phyloP scores from a whole-genome alignment of 495 filamentous ascomycete genomes.

The Xylaria castorea region DNA sequence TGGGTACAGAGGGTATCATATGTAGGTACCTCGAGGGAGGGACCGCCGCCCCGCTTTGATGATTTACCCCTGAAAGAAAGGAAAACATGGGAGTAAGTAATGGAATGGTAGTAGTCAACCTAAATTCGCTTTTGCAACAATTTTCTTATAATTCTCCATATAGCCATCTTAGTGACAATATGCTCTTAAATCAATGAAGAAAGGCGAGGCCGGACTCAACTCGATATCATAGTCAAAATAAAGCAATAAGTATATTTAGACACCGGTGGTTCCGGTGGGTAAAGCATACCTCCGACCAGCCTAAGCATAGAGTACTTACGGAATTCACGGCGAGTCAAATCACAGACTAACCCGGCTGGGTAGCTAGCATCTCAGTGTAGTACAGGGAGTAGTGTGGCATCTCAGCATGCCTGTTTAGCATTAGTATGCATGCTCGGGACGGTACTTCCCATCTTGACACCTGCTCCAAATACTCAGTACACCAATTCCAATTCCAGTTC shows the following conservation, averaged over 20 bases:
- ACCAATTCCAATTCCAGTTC: slow-evolving; percentile 22
- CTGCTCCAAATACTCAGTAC: slow-evolving; percentile 20
- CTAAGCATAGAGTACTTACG: slow-evolving; percentile 1
- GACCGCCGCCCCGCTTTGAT: background rate
- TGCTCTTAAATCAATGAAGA: background rate
- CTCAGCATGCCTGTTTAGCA: background rate
- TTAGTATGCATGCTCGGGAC: slow-evolving; percentile 17
- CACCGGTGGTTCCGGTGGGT: slow-evolving; percentile 8
- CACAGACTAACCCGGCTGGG: slow-evolving; percentile 6
- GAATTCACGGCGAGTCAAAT: slow-evolving; percentile 3
- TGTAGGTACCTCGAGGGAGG: background rate
- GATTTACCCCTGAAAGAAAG: background rate
- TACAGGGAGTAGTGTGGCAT: background rate
- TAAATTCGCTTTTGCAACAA: background rate
- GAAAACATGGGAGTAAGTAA: background rate
- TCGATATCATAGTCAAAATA: background rate
- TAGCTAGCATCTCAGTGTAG: background rate
- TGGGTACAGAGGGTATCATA: background rate
- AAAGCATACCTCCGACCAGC: background rate
- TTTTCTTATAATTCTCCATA: background rate
- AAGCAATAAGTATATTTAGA: background rate
- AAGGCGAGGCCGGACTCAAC: background rate
- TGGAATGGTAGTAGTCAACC: background rate
- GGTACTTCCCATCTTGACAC: slow-evolving; percentile 28
- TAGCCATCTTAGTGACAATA: background rate